phyloP scores from a whole-genome alignment of 2,329 filamentous ascomycete species.

The Diaporthe sp. region DNA sequence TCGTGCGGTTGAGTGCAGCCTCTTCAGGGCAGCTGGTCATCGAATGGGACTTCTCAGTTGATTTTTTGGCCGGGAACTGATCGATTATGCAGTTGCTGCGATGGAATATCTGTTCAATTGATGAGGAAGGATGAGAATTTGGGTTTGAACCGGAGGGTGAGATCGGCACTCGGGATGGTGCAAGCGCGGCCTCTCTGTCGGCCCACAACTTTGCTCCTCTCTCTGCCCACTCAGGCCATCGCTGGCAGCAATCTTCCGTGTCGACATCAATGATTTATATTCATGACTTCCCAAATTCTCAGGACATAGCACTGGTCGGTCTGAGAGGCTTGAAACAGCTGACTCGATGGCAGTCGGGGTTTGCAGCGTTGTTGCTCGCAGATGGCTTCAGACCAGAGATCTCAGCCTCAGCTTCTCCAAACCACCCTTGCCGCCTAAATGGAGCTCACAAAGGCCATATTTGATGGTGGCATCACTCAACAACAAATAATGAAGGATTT shows the following conservation, averaged over 20 bases:
- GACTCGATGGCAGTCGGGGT: background rate
- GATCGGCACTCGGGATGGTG: background rate
- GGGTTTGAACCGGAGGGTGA: background rate
- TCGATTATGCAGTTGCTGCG: no score
- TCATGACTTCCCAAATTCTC: no score
- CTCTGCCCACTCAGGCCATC: background rate
- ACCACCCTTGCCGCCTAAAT: background rate
- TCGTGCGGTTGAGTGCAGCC: background rate
- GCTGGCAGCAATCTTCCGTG: no score
- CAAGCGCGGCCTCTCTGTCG: background rate
- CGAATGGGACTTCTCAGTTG: background rate
- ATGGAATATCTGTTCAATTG: background rate
- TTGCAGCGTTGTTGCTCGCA: background rate
- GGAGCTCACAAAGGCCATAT: background rate
- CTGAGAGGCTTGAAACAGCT: no score
- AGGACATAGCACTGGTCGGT: no score
- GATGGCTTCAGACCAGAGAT: no score
- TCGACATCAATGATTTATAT: background rate
- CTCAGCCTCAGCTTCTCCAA: background rate
- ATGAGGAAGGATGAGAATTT: background rate
- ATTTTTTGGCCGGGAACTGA: background rate
- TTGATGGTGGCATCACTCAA: no score
- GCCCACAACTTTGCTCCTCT: constrained; percentile 5
- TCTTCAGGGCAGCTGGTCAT: background rate
- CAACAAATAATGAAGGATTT: no score